phyloP scores from a whole-genome alignment of 1,284 basidiomycete genomes.

The Vanrija humicola region DNA sequence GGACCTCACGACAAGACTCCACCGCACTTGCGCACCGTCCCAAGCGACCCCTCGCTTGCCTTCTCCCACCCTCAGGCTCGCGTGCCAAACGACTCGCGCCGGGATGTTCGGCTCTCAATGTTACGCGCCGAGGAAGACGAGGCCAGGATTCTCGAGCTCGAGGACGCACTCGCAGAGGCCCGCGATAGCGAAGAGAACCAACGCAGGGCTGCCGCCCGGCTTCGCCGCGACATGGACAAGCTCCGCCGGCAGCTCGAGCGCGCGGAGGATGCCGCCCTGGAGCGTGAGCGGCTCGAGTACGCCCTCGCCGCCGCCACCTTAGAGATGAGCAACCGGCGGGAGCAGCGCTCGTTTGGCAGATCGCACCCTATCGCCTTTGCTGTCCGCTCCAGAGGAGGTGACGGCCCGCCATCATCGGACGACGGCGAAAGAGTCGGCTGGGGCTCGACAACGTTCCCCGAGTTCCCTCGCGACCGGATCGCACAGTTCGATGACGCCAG shows the following conservation, averaged over 20 bases:
- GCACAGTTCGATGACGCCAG: neutral
- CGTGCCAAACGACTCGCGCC: neutral
- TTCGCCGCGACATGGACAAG: conserved; percentile 33
- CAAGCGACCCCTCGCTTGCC: conserved; percentile 3
- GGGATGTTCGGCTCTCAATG: too few species aligned
- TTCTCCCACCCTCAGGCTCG: neutral
- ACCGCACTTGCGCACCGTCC: conserved; percentile 2
- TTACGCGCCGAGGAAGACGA: conserved; percentile 25
- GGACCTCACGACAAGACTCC: too few species aligned
- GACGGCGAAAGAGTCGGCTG: conserved; percentile 18
- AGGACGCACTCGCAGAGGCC: conserved; percentile 36
- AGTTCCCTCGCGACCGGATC: conserved; percentile 14
- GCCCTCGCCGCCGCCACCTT: neutral
- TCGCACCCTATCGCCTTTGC: neutral
- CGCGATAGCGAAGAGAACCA: conserved; percentile 36
- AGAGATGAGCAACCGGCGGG: too few species aligned
- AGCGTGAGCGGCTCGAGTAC: conserved; percentile 5
- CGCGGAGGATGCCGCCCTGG: conserved; percentile 19
- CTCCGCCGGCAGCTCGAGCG: conserved; percentile 31
- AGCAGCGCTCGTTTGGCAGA: too few species aligned
- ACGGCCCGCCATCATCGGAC: neutral
- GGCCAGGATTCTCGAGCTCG: conserved; percentile 28
- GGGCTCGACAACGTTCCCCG: conserved; percentile 28
- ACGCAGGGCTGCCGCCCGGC: conserved; percentile 31
- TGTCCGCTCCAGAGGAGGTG: neutral